Conservation (phyloP, 495 filamentous ascomycete species). For the Daldinia caldariorum region DNA sequence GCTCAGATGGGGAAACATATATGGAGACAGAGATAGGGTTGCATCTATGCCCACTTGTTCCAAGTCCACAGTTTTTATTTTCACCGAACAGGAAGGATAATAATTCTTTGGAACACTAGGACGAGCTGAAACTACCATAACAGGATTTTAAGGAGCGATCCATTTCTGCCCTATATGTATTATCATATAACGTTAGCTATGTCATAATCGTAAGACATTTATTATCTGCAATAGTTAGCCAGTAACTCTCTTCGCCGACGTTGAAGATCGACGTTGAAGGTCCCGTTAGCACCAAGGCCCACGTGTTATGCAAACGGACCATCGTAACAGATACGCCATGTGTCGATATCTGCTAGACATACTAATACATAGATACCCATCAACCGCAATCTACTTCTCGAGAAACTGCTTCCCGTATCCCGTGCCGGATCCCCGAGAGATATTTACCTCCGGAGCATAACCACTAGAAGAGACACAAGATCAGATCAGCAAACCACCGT, state of each 20-base stretch:
- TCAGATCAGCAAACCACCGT: background rate
- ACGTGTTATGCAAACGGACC: no score
- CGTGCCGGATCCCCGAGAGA: constrained; percentile 29
- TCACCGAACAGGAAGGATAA: background rate
- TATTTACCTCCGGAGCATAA: constrained; percentile 34
- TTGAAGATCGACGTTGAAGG: no score
- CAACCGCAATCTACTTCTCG: background rate
- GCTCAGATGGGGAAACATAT: constrained; percentile 31
- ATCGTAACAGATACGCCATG: no score
- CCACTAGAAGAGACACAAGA: constrained; percentile 5
- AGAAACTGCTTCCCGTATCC: constrained; percentile 46
- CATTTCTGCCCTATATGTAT: background rate
- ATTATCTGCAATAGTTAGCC: background rate
- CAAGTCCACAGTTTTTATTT: constrained; percentile 6
- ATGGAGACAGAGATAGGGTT: constrained; percentile 14
- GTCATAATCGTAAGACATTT: background rate
- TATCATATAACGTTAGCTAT: background rate
- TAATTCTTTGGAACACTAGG: background rate
- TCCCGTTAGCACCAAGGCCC: no score
- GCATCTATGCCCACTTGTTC: constrained; percentile 24
- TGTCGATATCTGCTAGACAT: no score
- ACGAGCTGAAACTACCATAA: no score
- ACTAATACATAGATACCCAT: no score
- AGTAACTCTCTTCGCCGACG: no score
- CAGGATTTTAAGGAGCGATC: background rate